Evolutionary conservation across 208 protist species (phyloP).

Genomic region (Trypanosoma boissoni): DNA sequence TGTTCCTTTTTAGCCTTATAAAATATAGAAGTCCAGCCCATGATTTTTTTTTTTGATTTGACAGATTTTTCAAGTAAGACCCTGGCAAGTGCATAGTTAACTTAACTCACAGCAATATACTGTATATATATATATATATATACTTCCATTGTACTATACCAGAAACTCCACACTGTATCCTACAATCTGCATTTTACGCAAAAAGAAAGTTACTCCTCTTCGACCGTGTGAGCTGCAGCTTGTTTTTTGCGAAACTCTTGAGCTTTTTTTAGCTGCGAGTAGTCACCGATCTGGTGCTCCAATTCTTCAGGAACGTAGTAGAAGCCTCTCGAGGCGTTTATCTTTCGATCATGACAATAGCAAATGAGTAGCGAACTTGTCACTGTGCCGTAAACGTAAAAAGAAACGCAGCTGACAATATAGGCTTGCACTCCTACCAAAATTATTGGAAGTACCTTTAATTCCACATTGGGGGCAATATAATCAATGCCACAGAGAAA

Average conservation of each 20-base stretch:
- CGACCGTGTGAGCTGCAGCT: conserved; percentile 5
- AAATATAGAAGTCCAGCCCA: conserved; percentile 7
- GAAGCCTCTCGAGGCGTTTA: conserved; percentile 19
- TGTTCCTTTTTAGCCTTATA: conserved; percentile 15
- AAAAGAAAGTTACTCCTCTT: no score
- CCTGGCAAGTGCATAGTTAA: no score
- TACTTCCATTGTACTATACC: not conserved
- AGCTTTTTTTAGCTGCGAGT: conserved; percentile 18
- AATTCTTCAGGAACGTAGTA: conserved; percentile 30
- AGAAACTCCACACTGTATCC: no score
- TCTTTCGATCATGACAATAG: conserved; percentile 55
- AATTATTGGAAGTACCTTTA: conserved; percentile 27
- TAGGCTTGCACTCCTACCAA: conserved; percentile 44
- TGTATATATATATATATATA: not conserved
- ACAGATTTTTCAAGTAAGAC: not conserved
- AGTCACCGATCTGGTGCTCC: conserved; percentile 22
- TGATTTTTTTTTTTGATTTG: conserved; percentile 7
- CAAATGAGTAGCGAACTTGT: conserved; percentile 58
- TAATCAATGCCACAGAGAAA: conserved; percentile 16
- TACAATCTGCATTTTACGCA: no score
- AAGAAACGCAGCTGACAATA: conserved; percentile 41
- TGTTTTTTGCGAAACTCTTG: conserved; percentile 4
- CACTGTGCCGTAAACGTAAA: conserved; percentile 54
- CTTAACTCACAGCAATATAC: no score
- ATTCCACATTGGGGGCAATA: conserved; percentile 17